Base-by-base conservation (phyloP, 108 stramenopile genomes). In the Fragilaria radians region DNA sequence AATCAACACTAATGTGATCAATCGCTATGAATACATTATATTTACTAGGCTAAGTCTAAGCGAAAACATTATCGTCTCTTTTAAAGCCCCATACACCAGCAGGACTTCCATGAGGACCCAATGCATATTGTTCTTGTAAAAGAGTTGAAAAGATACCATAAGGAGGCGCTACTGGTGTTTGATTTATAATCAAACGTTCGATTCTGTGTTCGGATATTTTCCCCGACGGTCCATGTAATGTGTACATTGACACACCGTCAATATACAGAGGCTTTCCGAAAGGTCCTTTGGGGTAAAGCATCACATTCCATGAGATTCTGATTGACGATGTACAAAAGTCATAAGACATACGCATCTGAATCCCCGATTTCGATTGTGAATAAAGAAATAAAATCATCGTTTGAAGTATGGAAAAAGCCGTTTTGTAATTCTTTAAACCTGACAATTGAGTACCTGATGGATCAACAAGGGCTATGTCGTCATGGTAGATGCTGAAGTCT, bases 301-400 rank as follows among this genome's bases (percentile, higher is more conserved):
- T 68, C 22, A 70, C 85, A 59, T 90, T 76, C 71, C 79, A 90
- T 3, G 85, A 85, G 14, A 90, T 66, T 23, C 83, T 76, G 58
- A 90, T 86, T 28, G 85, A 82, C 1, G 71, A 64, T 21, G 83
- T 71, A n/a, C 72, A 66, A 36, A 81, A 81, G 50, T 90, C 89
- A 69, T 90, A 90, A 2, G 86, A 81, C 83, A 90, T 86, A 19
- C 89, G 80, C 50, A 52, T 73, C 72, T 85, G 82, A 5, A 90
- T 34, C 0, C 68, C 73, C 32, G 72, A 74, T 24, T 68, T 52
- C 7, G 71, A 70, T 21, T 58, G 42, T 33, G 79, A 73, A 59
- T 84, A 88, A 54, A 83, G 67, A 46, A 88, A 78, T 3, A 65
- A 64, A 23, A 79, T 36, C 54, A 83, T 73, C 28, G 79, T 67